phyloP scores from a whole-genome alignment of 768 basidiomycete species.

The Calocybe indica region DNA sequence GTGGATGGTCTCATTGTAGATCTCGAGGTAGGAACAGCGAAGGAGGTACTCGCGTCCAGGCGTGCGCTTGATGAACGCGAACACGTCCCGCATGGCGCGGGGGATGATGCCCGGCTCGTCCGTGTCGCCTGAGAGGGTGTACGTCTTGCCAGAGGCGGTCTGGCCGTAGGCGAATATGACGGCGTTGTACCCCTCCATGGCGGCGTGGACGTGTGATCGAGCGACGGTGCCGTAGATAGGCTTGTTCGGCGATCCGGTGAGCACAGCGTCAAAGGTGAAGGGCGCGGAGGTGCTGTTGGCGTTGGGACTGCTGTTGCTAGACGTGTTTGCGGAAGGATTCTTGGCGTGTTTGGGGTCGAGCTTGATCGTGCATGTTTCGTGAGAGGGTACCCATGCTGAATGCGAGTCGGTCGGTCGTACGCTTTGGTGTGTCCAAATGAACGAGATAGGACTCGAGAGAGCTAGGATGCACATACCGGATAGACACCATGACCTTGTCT shows the following conservation, averaged over 20 bases:
- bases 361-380: slow-evolving; percentile 47
- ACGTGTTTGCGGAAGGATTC: slow-evolving; percentile 22
- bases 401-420: slow-evolving; percentile 52
- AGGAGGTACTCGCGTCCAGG: slow-evolving; percentile 87
- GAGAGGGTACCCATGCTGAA: slow-evolving; percentile 51
- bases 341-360: slow-evolving; percentile 54
- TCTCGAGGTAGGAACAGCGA: slow-evolving; percentile 93
- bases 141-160: slow-evolving; percentile 65
- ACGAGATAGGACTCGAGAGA: slow-evolving; percentile 2
- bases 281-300: slow-evolving; percentile 21
- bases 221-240: slow-evolving; percentile 73
- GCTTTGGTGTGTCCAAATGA: slow-evolving; percentile 25
- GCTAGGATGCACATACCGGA: slow-evolving; percentile 44
- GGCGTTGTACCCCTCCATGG: slow-evolving; percentile 96
- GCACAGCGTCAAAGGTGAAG: slow-evolving; percentile 71
- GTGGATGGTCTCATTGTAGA: slow-evolving; percentile 90
- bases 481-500: slow-evolving; percentile 83
- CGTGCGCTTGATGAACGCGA: slow-evolving; percentile 73
- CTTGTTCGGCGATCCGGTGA: slow-evolving; percentile 76
- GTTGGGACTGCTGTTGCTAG: slow-evolving; percentile 63
- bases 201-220: slow-evolving; percentile 75
- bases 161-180: slow-evolving; percentile 95
- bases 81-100: slow-evolving; percentile 87
- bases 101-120: slow-evolving; percentile 93
- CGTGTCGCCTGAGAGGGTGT: slow-evolving; percentile 65